Percentiles rank a stretch among this genome's conserved stretches.
Evolutionary conservation across 257 asterid genomes (phyloP).

Genomic region (Solanum gandarillasii): DNA sequence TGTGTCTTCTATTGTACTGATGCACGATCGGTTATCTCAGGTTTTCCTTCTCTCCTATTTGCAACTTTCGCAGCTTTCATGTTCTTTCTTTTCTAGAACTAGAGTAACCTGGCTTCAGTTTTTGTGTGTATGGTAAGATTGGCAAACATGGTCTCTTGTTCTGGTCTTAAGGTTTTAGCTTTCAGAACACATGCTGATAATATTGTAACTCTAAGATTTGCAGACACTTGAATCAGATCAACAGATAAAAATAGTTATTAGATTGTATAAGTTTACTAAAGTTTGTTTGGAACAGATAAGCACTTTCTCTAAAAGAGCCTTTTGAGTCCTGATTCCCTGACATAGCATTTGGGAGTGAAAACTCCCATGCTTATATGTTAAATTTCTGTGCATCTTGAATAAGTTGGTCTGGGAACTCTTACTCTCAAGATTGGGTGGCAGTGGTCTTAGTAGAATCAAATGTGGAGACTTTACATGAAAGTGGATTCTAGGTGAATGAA

Average conservation of each 20-base stretch:
- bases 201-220: neutral
- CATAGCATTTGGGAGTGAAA: neutral
- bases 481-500: neutral
- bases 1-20: conserved; percentile 88
- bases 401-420: neutral
- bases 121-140: neutral
- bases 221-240: neutral
- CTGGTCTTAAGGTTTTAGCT: neutral
- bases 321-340: neutral
- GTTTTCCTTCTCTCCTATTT: conserved; percentile 16
- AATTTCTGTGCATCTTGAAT: neutral
- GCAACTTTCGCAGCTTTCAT: neutral
- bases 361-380: neutral
- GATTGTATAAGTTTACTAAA: neutral
- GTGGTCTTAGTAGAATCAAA: neutral
- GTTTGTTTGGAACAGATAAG: neutral
- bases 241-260: neutral
- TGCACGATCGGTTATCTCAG: conserved; percentile 92
- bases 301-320: neutral
- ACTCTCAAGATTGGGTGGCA: neutral
- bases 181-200: neutral
- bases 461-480: neutral
- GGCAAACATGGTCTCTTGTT: neutral
- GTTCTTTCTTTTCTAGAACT: neutral
- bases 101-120: neutral